Evolutionary conservation across 2,329 filamentous ascomycete species (phyloP).

Genomic region (Cladosporium sp.): DNA sequence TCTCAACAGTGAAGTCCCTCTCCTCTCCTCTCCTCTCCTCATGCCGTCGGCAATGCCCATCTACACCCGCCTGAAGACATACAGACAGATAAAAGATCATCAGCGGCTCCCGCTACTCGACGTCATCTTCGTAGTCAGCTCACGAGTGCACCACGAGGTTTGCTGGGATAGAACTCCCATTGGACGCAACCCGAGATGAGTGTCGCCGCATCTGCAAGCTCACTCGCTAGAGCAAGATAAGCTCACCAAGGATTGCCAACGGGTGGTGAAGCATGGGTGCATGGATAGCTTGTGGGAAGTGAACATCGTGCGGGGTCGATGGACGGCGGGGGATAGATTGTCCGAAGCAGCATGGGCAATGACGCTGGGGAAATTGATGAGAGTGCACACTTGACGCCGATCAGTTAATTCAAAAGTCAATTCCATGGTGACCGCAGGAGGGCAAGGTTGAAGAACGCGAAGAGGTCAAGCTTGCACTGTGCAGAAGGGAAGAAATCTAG

Average conservation of each 20-base stretch:
- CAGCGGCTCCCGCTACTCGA: neutral
- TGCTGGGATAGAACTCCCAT: neutral
- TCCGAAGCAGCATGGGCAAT: neutral
- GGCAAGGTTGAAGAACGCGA: too few species aligned
- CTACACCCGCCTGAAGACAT: neutral
- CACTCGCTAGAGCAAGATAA: slow-evolving; percentile 3
- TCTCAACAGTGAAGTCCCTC: neutral
- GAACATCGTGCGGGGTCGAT: slow-evolving; percentile 10
- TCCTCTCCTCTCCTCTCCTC: neutral
- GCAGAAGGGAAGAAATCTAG: neutral
- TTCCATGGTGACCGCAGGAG: too few species aligned
- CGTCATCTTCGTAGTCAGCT: neutral
- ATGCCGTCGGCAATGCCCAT: neutral
- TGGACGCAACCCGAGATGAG: neutral
- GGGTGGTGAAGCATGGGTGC: neutral
- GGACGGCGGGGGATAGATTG: neutral
- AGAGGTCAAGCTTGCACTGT: neutral
- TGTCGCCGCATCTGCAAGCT: neutral
- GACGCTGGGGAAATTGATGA: neutral
- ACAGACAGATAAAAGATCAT: neutral
- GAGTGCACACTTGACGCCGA: too few species aligned
- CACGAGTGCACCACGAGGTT: neutral
- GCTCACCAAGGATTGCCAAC: slow-evolving; percentile 9
- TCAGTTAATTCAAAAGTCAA: too few species aligned
- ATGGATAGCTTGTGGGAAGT: neutral